Evolutionary conservation across 768 basidiomycete genomes (phyloP).

Genomic region (Scleroderma citrinum): DNA sequence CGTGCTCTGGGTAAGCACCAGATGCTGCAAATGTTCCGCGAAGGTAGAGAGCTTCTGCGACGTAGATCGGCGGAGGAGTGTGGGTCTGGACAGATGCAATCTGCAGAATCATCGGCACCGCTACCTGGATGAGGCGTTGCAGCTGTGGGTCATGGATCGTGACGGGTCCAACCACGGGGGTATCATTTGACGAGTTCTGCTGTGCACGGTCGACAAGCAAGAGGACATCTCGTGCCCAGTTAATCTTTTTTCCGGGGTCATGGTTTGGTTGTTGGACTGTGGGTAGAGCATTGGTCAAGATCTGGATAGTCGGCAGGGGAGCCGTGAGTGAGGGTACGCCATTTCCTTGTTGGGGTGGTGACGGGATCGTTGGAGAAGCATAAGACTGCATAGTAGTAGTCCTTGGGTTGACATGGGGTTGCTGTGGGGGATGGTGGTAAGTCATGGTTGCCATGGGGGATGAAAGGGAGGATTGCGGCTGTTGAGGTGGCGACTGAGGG

Average conservation of each 20-base stretch:
- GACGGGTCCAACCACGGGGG: conserved; percentile 43
- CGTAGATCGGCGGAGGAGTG: conserved; percentile 34
- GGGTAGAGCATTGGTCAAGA: conserved; percentile 46
- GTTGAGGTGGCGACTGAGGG: conserved; percentile 13
- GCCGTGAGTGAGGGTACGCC: conserved; percentile 52
- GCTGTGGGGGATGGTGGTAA: conserved; percentile 20
- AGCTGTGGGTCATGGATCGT: conserved; percentile 57
- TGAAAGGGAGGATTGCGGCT: conserved; percentile 21
- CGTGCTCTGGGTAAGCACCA: conserved; percentile 62
- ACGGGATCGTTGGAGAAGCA: conserved; percentile 15
- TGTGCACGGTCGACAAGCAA: conserved; percentile 61
- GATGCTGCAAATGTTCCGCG: conserved; percentile 69
- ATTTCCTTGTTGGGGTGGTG: conserved; percentile 18
- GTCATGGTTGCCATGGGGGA: conserved; percentile 19
- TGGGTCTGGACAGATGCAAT: conserved; percentile 37
- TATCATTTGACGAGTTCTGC: conserved; percentile 35
- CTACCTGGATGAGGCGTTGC: conserved; percentile 51
- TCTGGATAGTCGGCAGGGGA: conserved; percentile 58
- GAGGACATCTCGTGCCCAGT: conserved; percentile 81
- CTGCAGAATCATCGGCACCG: conserved; percentile 59
- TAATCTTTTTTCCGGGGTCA: conserved; percentile 56
- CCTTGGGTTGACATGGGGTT: conserved; percentile 17
- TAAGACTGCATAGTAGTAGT: conserved; percentile 10
- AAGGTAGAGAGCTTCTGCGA: conserved; percentile 71
- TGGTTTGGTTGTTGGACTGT: conserved; percentile 49